These are phyloP conservation scores for Plasmopara viticola DNA, from an alignment of 352 stramenopile species.

Conservation along the genomic window DNA sequence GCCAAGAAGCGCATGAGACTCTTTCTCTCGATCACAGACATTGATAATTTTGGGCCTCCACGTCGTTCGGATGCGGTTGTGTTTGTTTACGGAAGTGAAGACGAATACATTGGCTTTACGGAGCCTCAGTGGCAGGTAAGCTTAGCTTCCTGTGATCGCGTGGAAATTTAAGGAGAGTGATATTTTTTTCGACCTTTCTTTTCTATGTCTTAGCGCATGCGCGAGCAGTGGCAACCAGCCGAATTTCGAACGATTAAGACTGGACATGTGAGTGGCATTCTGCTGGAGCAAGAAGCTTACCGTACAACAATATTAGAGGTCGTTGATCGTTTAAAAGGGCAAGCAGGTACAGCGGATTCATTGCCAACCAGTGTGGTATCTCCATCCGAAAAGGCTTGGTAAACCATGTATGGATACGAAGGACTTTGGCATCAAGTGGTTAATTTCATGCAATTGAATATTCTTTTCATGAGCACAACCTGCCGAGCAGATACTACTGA, in stretches of 20 bases:
- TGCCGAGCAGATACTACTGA: too few species aligned
- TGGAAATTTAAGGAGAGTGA: background rate
- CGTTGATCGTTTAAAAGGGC: slow-evolving; percentile 28
- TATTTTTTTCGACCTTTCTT: background rate
- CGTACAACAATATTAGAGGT: slow-evolving; percentile 67
- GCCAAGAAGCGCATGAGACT: slow-evolving; percentile 72
- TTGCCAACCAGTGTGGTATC: slow-evolving; percentile 7
- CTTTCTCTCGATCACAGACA: slow-evolving; percentile 78
- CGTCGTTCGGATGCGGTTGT: slow-evolving; percentile 58
- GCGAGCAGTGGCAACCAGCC: slow-evolving; percentile 45
- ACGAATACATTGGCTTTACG: slow-evolving; percentile 66
- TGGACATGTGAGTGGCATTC: slow-evolving; percentile 72
- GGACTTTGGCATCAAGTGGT: too few species aligned
- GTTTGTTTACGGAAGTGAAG: slow-evolving; percentile 72
- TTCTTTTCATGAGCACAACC: too few species aligned
- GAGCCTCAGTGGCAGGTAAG: slow-evolving; percentile 53
- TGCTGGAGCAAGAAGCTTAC: slow-evolving; percentile 65
- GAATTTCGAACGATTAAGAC: slow-evolving; percentile 62
- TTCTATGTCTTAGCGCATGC: slow-evolving; percentile 32
- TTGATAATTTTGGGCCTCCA: slow-evolving; percentile 71
- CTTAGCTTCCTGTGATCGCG: background rate
- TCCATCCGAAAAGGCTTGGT: background rate
- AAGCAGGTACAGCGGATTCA: slow-evolving; percentile 6
- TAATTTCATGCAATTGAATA: too few species aligned
- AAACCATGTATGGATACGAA: too few species aligned